phyloP scores from a whole-genome alignment of 1,284 basidiomycete genomes.

The Fistulinella cinereoalba region DNA sequence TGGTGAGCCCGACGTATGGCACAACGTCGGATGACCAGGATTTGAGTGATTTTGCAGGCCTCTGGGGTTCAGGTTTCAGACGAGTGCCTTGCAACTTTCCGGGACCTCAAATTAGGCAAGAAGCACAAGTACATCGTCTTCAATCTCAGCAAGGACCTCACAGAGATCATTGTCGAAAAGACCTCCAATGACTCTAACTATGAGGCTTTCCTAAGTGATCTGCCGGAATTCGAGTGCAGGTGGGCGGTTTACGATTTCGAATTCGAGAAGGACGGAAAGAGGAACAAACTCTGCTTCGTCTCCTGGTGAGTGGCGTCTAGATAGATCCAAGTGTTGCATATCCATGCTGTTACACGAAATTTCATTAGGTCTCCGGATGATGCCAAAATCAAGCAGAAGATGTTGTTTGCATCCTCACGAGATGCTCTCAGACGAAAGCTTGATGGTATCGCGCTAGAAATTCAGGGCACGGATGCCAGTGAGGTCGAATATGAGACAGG shows the following conservation, averaged over 20 bases:
- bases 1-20: conserved; percentile 16
- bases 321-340: background rate
- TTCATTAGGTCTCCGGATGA: conserved; percentile 79
- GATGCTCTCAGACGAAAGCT: conserved; percentile 78
- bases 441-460: conserved; percentile 71
- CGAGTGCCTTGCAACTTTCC: conserved; percentile 63
- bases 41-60: conserved; percentile 46
- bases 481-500: conserved; percentile 79
- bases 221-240: conserved; percentile 77
- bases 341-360: background rate
- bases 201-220: conserved; percentile 73
- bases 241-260: conserved; percentile 95
- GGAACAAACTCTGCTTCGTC: conserved; percentile 90
- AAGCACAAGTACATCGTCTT: conserved; percentile 88
- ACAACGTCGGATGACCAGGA: background rate
- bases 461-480: conserved; percentile 83
- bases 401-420: conserved; percentile 92
- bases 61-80: conserved; percentile 72
- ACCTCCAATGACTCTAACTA: conserved; percentile 50
- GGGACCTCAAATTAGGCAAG: conserved; percentile 82
- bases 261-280: conserved; percentile 76
- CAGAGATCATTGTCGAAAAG: conserved; percentile 78
- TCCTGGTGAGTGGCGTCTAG: conserved; percentile 62
- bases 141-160: conserved; percentile 62
- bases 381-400: conserved; percentile 90